These are phyloP conservation scores for Penicillium goetzii DNA, from an alignment of 495 filamentous ascomycete genomes.

Conservation along the genomic window DNA sequence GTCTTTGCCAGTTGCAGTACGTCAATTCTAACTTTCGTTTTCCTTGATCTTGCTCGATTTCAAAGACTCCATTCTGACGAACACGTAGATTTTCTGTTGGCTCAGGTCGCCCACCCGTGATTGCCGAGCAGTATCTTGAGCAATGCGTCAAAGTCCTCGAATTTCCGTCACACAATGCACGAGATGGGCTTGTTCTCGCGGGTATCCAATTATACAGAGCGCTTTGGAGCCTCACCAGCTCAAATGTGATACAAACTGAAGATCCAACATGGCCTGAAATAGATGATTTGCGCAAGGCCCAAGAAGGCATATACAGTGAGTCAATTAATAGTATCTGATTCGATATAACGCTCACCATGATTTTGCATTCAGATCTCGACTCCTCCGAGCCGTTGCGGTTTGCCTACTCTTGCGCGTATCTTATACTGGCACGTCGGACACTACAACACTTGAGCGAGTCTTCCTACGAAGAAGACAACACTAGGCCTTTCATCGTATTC, in stretches of 20 bases:
- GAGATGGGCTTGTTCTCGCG: constrained; percentile 23
- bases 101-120: constrained; percentile 24
- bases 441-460: constrained; percentile 16
- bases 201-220: constrained; percentile 20
- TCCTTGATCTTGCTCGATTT: too few relatives aligned
- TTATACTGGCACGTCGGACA: constrained; percentile 25
- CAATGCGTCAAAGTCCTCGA: constrained; percentile 23
- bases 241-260: constrained; percentile 14
- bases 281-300: constrained; percentile 16
- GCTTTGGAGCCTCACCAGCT: constrained; percentile 22
- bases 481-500: constrained; percentile 12
- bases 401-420: constrained; percentile 24
- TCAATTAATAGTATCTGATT: background rate
- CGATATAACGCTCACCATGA: background rate
- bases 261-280: constrained; percentile 20
- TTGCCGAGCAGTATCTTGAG: constrained; percentile 23
- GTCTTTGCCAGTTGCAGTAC: constrained; percentile 26
- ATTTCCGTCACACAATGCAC: constrained; percentile 19
- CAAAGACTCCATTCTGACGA: background rate
- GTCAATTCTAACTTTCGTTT: background rate
- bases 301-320: constrained; percentile 25
- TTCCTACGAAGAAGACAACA: background rate
- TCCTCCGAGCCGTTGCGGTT: constrained; percentile 27
- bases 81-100: constrained; percentile 20
- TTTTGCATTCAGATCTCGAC: constrained; percentile 18